Evolutionary conservation across 2,329 filamentous ascomycete genomes (phyloP), one percentile per base, ranked within the genome.

Genomic region (Cercospora nicotianae): DNA sequence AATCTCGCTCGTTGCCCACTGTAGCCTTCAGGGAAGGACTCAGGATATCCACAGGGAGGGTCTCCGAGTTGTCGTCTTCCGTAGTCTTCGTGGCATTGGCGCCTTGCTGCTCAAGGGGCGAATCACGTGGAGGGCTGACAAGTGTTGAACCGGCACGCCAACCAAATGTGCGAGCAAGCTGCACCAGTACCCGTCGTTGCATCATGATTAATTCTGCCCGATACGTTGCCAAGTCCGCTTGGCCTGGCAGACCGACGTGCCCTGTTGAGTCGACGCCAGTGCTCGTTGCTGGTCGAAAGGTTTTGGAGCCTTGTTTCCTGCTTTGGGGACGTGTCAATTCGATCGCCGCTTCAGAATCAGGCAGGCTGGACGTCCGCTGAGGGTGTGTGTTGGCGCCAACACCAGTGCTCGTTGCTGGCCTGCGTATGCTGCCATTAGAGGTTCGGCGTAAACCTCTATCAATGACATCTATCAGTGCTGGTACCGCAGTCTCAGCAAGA

Each of bases 121-220:
- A 68, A 3, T 62, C 77, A 72, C 20, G 70, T 68, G 10, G 53
- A 26, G 67, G 60, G 31, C 68, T 66, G 13, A 73, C 63, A 12
- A 79, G 76, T 7, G 84, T 83, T 93, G 92, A 96, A 0, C 90
- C 92, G 70, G 92, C 87, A 62, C 83, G 87, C 94, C 93, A 97
- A 3, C 87, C 89, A 23, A 87, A 83, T 67, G 87, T 87, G 75
- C 87, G 88, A 2, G 92, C 94, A 58, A 93, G 81, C 60, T 89
- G 86, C 74, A 94, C 90, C 0, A 98, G 83, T 5, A 95, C 87
- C 70, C 91, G 92, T 65, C 94, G 86, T 8, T 93, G 94, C 48
- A 97, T 81, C 65, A 92, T 83, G 69, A 93, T 90, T 2, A 98
- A 84, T 75, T 97, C 93, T 5, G 92, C 94, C 74, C 94, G 87